Evolutionary conservation across 441 rosid species (phyloP), one percentile per base, ranked within the genome.

Genomic region (Pelargonium cotyledonis): DNA sequence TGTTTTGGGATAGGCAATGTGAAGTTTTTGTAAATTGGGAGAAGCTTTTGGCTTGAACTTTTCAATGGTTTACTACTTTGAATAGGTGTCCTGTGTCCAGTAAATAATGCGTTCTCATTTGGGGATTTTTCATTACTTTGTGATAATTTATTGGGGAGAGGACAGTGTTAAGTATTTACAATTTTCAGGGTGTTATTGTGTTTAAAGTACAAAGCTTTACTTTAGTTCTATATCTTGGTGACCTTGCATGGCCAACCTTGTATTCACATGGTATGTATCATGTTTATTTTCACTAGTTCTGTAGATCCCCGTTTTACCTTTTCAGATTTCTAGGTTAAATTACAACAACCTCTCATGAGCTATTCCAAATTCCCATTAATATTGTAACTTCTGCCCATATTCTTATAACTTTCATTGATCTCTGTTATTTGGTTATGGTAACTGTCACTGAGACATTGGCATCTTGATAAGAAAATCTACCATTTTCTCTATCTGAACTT

Each of bases 81-180:
- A 18, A 12, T 58, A 58, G 29, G 63, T 51, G 19, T 51, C 10
- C 8, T 21, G 23, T 21, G 23, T 21, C 23, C 23, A 15, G 60
- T 53, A 16, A 53, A 53, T 58, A 58, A 58, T 21, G 35, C 23
- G 21, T 58, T 58, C 23, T 58, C 31, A 58, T 58, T 58, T 58
- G 63, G 63, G 61, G 29, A 58, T 58, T 58, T 21, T 31, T 19
- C 63, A 18, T 21, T 57, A 21, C 63, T 57, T 15, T 19, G 62
- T 57, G 63, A 57, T 1, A 19, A 58, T 58, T 57, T 57, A 14
- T 21, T 58, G 63, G 1, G 63, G 63, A 58, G 23, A 15, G 21
- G 60, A 53, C 15, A 4, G 6, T 53, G 60, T 53, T n/a, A 53
- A 53, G 21, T 35, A 53, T 19, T 53, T 53, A 44, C 14, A 8